Evolutionary conservation across 371 early-diverging fungal genomes (phyloP), one percentile per base, ranked within the genome.

Genomic region (Funneliformis caledonium): DNA sequence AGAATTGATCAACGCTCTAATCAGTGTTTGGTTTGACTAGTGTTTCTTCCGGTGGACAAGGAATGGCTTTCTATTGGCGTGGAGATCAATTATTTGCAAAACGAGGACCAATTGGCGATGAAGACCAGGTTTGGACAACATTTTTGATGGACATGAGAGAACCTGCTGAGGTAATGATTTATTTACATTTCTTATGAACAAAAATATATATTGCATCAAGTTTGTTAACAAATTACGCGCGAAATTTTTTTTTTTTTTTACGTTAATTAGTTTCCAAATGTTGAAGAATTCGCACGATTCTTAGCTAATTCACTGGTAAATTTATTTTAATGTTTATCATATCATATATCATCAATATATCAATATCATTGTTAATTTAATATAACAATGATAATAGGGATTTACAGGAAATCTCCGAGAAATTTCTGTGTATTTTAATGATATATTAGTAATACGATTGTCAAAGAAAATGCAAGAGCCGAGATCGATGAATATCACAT

Each of bases 1-100:
- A 70, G 43, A 61, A 16, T 16, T 45, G 19, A 33, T 8, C 81
- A 59, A 69, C 78, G 4, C 8, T 37, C 37, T 74, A 5, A 70
- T 61, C 43, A 16, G 2, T 45, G 7, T 67, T 67, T 60, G 1
- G 45, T 50, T 72, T 37, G 47, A 10, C 5, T 80, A 91, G 91
- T 70, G 93, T 91, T 7, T 86, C 88, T 69, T 93, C 94, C 1
- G 93, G 92, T 19, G 83, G 90, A 64, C 89, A 93, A 72, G 94
- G 94, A 82, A 94, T 97, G 94, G 96, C 93, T 4, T 97, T 97
- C 82, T 94, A 94, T 83, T 97, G 96, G 89, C 93, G 91, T 82
- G 95, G 94, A 3, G 97, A 97, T 85, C 94, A 94, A 83, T 86
- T 97, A 14, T 96, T 92, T 83, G 94, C 96, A 1, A 95, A 93